Conservation (phyloP, 257 asterid species). For the Jaltomata sinuosa region DNA sequence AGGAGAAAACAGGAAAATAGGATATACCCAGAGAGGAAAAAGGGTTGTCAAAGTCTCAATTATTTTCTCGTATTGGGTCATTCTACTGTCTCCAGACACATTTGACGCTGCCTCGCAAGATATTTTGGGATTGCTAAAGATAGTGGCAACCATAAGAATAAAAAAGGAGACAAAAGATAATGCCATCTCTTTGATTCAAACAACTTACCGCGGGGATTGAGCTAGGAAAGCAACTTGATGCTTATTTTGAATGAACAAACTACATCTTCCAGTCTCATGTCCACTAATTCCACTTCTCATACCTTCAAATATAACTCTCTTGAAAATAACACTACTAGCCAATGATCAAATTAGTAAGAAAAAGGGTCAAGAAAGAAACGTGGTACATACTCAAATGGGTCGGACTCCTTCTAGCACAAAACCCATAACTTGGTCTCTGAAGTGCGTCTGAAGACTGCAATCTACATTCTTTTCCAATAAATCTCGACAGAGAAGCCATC, state of each 20-base stretch:
- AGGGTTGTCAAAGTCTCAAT: conserved; percentile 87
- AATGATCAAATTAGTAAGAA: background rate
- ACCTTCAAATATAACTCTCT: conserved; percentile 11
- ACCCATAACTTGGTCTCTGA: conserved; percentile 9
- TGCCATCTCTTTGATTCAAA: background rate
- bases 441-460: conserved; percentile 14
- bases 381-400: conserved; percentile 18
- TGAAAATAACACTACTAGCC: background rate
- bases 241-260: conserved; percentile 13
- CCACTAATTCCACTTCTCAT: conserved; percentile 7
- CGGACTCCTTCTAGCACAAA: background rate
- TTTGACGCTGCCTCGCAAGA: conserved; percentile 58
- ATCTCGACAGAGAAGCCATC: conserved; percentile 36
- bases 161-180: background rate
- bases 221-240: conserved; percentile 5
- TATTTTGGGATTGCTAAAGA: conserved; percentile 32
- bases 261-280: conserved; percentile 1
- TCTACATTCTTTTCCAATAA: conserved; percentile 18
- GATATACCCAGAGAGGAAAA: conserved; percentile 90
- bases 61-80: conserved; percentile 75
- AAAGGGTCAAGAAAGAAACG: background rate
- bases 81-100: conserved; percentile 59
- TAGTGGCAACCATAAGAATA: background rate
- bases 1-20: background rate
- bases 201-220: conserved; percentile 19